A percentile compares a stretch with the other conserved stretches of the same genome.
These are phyloP conservation scores for Suillus fuscotomentosus DNA, from an alignment of 768 basidiomycete genomes.

Conservation along the genomic window DNA sequence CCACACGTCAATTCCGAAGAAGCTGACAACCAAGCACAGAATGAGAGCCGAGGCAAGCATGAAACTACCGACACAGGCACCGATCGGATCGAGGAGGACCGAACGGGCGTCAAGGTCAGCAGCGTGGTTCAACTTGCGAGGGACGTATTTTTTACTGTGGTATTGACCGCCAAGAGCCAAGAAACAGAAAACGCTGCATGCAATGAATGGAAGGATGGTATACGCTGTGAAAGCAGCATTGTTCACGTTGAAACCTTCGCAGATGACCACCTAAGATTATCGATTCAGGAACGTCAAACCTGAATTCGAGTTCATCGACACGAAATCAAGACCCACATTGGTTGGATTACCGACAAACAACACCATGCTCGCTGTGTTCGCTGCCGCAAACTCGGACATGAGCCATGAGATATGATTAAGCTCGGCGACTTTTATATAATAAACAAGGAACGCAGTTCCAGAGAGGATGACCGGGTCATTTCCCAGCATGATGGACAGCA, in stretches of 20 bases:
- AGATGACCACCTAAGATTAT: constrained; percentile 60
- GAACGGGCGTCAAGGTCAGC: constrained; percentile 48
- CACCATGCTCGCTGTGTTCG: constrained; percentile 75
- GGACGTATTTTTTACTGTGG: constrained; percentile 52
- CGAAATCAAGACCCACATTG: constrained; percentile 44
- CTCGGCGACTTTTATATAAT: constrained; percentile 66
- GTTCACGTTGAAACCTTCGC: constrained; percentile 79
- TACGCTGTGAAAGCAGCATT: constrained; percentile 81
- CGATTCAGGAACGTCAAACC: background rate
- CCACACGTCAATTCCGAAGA: constrained; percentile 78
- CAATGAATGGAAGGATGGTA: constrained; percentile 78
- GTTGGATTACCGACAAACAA: constrained; percentile 90
- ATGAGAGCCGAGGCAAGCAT: constrained; percentile 66
- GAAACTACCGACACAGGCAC: constrained; percentile 71
- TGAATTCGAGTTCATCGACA: background rate
- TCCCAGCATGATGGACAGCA: constrained; percentile 77
- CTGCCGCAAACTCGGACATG: constrained; percentile 74
- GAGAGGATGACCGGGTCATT: constrained; percentile 94
- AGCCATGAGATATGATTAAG: constrained; percentile 64
- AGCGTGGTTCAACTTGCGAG: constrained; percentile 37
- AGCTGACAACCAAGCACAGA: constrained; percentile 76
- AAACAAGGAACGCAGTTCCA: constrained; percentile 87
- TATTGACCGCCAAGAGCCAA: constrained; percentile 59
- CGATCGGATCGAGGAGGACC: constrained; percentile 69
- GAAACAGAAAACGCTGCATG: constrained; percentile 61